Conservation (phyloP, 441 rosid genomes). For the Euphorbia celastroides region DNA sequence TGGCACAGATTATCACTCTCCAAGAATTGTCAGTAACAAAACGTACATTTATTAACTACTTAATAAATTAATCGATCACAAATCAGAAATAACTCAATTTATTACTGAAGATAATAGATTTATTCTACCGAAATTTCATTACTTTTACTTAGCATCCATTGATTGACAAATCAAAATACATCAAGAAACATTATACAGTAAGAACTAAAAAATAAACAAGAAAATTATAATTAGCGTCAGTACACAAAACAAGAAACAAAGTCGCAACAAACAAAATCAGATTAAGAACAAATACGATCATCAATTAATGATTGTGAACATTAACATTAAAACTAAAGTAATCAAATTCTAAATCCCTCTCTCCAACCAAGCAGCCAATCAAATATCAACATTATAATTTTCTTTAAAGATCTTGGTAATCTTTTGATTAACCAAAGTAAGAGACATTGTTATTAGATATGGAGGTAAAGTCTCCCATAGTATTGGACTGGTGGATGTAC, state of each 20-base stretch:
- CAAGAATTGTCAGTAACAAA: slow-evolving; percentile 13
- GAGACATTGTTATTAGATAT: slow-evolving; percentile 65
- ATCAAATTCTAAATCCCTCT: slow-evolving; percentile 1
- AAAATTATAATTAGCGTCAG: neutral
- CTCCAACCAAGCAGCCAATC: slow-evolving; percentile 11
- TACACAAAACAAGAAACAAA: slow-evolving; percentile 3
- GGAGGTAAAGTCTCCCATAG: slow-evolving; percentile 43
- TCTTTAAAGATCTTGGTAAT: neutral
- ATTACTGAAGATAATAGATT: neutral
- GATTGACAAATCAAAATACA: neutral
- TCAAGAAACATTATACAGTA: neutral
- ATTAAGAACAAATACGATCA: neutral
- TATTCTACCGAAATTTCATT: neutral
- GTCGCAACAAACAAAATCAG: slow-evolving; percentile 26
- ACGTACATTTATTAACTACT: slow-evolving; percentile 15
- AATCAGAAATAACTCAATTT: neutral
- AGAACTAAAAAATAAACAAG: slow-evolving; percentile 23
- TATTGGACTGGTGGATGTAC: slow-evolving; percentile 35
- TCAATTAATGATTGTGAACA: slow-evolving; percentile 9
- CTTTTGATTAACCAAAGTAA: slow-evolving; percentile 51
- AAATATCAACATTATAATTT: neutral
- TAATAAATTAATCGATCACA: slow-evolving; percentile 8
- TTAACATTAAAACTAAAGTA: slow-evolving; percentile 4
- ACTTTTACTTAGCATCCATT: neutral
- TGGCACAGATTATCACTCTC: slow-evolving; percentile 32